These are phyloP conservation scores for Trichosporon faecale DNA, from an alignment of 1,284 basidiomycete genomes.

Conservation along the genomic window DNA sequence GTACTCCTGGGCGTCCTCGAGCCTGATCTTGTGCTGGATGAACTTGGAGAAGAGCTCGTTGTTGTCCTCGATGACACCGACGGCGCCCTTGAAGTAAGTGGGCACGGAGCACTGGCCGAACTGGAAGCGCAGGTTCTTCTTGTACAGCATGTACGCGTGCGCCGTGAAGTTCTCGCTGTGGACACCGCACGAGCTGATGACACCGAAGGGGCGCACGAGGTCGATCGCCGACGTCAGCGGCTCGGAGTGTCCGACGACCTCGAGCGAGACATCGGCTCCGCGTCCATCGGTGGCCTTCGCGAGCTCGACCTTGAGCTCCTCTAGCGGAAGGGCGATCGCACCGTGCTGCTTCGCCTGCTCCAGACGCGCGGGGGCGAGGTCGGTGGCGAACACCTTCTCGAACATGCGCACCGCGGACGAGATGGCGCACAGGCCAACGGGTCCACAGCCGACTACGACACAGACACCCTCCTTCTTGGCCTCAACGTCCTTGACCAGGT, in stretches of 20 bases:
- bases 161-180: slow-evolving; percentile 59
- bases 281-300: slow-evolving; percentile 43
- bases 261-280: slow-evolving; percentile 52
- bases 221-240: slow-evolving; percentile 70
- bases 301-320: slow-evolving; percentile 32
- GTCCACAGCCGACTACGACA: slow-evolving; percentile 54
- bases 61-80: slow-evolving; percentile 60
- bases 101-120: slow-evolving; percentile 78
- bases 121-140: slow-evolving; percentile 32
- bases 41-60: slow-evolving; percentile 43
- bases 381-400: slow-evolving; percentile 41
- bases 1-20: slow-evolving; percentile 46
- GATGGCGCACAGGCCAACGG: slow-evolving; percentile 52
- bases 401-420: slow-evolving; percentile 50
- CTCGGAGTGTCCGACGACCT: slow-evolving; percentile 74
- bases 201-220: slow-evolving; percentile 75
- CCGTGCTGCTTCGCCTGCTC: slow-evolving; percentile 43
- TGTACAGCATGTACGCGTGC: background rate
- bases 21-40: slow-evolving; percentile 41
- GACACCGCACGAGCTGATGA: slow-evolving; percentile 73
- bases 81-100: slow-evolving; percentile 69
- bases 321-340: slow-evolving; percentile 42
- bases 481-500: slow-evolving; percentile 15
- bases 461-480: slow-evolving; percentile 21
- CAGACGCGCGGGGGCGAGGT: slow-evolving; percentile 30